Percentiles rank a stretch among this genome's conserved stretches.
These are phyloP conservation scores for Amanita pseudoporphyria DNA, from an alignment of 768 basidiomycete species.

Conservation along the genomic window DNA sequence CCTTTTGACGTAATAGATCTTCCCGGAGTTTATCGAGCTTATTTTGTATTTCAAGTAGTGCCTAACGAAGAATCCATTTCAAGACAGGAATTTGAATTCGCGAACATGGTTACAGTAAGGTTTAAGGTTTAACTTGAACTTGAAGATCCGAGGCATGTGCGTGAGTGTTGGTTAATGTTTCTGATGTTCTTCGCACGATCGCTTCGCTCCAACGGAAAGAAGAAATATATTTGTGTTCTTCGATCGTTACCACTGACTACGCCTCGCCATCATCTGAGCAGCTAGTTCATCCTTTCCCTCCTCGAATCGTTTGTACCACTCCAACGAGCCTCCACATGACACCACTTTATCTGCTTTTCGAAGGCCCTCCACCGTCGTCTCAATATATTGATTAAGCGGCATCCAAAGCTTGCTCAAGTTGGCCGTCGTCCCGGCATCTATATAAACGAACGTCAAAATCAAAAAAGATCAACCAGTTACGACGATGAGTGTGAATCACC, in stretches of 20 bases:
- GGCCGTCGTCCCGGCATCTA: background rate
- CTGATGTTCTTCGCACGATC: too few species aligned
- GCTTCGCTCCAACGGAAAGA: too few species aligned
- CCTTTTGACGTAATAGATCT: too few species aligned
- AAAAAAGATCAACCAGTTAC: background rate
- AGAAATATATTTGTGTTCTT: too few species aligned
- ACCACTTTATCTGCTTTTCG: background rate
- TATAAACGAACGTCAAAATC: background rate
- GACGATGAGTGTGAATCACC: background rate
- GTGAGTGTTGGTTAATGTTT: too few species aligned
- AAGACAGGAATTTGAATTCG: too few species aligned
- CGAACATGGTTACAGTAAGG: too few species aligned
- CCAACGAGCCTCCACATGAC: background rate
- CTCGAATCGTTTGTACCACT: constrained; percentile 2
- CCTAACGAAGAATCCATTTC: too few species aligned
- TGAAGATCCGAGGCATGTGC: too few species aligned
- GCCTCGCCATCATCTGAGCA: background rate
- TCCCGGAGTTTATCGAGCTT: too few species aligned
- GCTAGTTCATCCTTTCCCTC: constrained; percentile 1
- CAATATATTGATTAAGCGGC: constrained; percentile 5
- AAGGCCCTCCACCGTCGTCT: constrained; percentile 2
- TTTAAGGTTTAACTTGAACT: too few species aligned
- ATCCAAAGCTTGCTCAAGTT: constrained; percentile 5
- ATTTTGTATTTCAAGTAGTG: too few species aligned
- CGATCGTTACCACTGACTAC: background rate